These are phyloP conservation scores for Phytophthora colocasiae DNA, from an alignment of 352 stramenopile species.

Conservation along the genomic window DNA sequence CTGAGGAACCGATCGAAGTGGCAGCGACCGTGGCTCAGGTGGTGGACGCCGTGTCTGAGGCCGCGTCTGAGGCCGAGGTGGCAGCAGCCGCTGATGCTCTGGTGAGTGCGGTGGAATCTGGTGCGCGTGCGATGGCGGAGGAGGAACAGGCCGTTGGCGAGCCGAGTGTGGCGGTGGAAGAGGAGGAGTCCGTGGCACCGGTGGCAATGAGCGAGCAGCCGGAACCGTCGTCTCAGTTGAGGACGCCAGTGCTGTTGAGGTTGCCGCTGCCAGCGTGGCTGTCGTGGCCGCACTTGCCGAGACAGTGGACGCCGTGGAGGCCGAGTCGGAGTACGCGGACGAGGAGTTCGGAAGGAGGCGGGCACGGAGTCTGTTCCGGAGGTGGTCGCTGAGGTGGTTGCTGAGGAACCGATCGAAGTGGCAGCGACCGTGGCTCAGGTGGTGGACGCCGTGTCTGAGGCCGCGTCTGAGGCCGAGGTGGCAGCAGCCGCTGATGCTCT, in stretches of 20 bases:
- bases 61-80: background rate
- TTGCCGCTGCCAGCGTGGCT: background rate
- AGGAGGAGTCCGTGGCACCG: background rate
- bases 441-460: background rate
- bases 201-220: background rate
- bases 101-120: background rate
- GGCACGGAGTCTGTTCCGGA: background rate
- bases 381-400: background rate
- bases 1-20: too few relatives aligned
- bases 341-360: background rate
- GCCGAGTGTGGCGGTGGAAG: background rate
- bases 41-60: background rate
- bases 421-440: background rate
- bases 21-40: too few relatives aligned
- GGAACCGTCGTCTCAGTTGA: background rate
- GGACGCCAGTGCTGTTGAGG: background rate
- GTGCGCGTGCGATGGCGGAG: background rate
- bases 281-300: background rate
- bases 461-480: too few relatives aligned
- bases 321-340: background rate
- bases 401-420: background rate
- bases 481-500: too few relatives aligned
- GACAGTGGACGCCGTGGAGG: background rate
- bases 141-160: background rate
- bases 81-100: background rate